Evolutionary conservation across 345 rosid species (phyloP).

Genomic region (Eutrema heterophyllum): DNA sequence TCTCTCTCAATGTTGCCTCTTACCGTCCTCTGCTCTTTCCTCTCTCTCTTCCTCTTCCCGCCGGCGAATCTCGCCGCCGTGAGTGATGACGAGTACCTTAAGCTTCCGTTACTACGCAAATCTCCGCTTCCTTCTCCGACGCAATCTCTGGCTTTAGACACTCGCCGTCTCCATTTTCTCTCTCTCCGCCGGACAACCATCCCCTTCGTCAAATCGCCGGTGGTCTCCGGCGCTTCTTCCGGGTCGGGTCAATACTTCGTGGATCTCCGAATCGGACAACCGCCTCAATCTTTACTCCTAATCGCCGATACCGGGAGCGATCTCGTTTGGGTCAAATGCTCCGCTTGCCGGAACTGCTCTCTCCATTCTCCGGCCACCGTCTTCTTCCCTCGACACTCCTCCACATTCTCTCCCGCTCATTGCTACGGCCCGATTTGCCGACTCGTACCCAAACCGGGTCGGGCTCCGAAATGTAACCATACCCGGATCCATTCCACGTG

Average conservation of each 20-base stretch:
- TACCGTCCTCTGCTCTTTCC: neutral
- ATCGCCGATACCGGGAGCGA: conserved; percentile 89
- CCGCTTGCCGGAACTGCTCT: conserved; percentile 64
- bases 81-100: conserved; percentile 35
- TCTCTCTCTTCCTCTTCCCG: conserved; percentile 13
- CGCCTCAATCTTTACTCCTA: conserved; percentile 66
- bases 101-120: conserved; percentile 63
- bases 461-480: conserved; percentile 42
- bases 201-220: conserved; percentile 45
- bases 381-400: conserved; percentile 71
- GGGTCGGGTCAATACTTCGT: conserved; percentile 90
- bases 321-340: conserved; percentile 81
- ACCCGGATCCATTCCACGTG: conserved; percentile 75
- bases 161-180: conserved; percentile 42
- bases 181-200: conserved; percentile 28
- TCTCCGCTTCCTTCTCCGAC: conserved; percentile 41
- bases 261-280: conserved; percentile 65
- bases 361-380: conserved; percentile 47
- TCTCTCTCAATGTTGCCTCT: neutral
- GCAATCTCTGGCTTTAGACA: conserved; percentile 38
- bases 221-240: conserved; percentile 64
- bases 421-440: conserved; percentile 54
- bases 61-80: conserved; percentile 28
- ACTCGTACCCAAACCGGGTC: conserved; percentile 52
- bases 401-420: conserved; percentile 67